A percentile compares a stretch with the other conserved stretches of the same genome.
Conservation (phyloP, 176 grass and related monocot genomes). For the Eragrostis curvula region DNA sequence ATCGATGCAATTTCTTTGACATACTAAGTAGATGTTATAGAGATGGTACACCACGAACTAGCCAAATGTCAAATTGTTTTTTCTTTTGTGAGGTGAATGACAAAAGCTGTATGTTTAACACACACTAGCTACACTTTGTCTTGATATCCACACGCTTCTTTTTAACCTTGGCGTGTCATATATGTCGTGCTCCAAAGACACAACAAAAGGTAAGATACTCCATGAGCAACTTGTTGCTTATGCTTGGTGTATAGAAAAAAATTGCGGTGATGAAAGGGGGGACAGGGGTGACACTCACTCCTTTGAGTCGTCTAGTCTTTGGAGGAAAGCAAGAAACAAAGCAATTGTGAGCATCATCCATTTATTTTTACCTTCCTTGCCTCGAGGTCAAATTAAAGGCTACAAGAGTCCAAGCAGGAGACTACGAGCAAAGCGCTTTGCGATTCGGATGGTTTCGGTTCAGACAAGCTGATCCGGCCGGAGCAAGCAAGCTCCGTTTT, state of each 20-base stretch:
- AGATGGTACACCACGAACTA: neutral
- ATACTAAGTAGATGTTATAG: too few relatives aligned
- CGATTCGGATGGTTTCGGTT: slow-evolving; percentile 5
- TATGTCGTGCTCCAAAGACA: neutral
- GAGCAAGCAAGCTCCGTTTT: neutral
- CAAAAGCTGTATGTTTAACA: neutral
- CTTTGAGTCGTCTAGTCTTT: slow-evolving; percentile 52
- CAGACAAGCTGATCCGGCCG: neutral
- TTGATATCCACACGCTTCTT: slow-evolving; percentile 20
- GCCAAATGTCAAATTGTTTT: neutral
- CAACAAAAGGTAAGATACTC: neutral
- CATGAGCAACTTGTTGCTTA: slow-evolving; percentile 22
- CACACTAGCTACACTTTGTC: neutral
- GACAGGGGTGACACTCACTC: slow-evolving; percentile 28
- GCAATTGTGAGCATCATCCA: neutral
- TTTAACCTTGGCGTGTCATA: slow-evolving; percentile 26
- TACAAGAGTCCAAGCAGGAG: slow-evolving; percentile 51
- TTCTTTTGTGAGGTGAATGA: slow-evolving; percentile 14
- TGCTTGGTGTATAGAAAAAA: neutral
- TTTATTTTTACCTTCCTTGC: neutral
- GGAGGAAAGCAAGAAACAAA: slow-evolving; percentile 29
- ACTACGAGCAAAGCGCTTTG: slow-evolving; percentile 40
- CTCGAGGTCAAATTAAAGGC: slow-evolving; percentile 56
- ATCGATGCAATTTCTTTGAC: neutral
- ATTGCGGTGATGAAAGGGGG: slow-evolving; percentile 8